Conservation (phyloP, 768 basidiomycete genomes). For the Lentinula raphanica region DNA sequence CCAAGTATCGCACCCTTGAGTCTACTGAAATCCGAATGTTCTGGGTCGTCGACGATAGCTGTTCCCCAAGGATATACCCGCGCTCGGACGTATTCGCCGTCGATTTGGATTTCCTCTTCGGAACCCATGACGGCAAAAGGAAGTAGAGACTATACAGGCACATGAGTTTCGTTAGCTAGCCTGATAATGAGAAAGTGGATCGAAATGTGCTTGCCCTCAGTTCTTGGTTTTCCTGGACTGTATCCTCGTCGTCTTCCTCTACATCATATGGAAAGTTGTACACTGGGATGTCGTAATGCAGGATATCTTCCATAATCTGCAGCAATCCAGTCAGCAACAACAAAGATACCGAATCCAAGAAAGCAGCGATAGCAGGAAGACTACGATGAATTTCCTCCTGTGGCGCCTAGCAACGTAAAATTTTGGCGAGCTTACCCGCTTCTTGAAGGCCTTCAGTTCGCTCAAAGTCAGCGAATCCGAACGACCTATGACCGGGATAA, state of each 20-base stretch:
- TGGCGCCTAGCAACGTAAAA: conserved; percentile 7
- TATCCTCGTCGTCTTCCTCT: conserved; percentile 92
- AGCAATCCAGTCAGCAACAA: conserved; percentile 6
- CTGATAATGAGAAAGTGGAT: background rate
- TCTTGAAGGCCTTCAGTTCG: conserved; percentile 83
- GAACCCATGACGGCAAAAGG: conserved; percentile 89
- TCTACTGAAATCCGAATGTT: conserved; percentile 82
- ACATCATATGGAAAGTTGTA: conserved; percentile 95
- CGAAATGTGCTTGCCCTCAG: conserved; percentile 58
- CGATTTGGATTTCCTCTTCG: conserved; percentile 79
- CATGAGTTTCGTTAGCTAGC: background rate
- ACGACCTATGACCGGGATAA: conserved; percentile 89
- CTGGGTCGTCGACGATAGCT: conserved; percentile 87
- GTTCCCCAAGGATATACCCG: conserved; percentile 90
- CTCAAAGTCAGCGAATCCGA: conserved; percentile 79
- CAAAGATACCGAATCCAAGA: background rate
- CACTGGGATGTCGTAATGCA: conserved; percentile 82
- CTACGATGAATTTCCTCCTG: background rate
- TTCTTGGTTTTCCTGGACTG: conserved; percentile 84
- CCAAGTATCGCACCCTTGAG: conserved; percentile 75
- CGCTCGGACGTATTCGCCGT: conserved; percentile 73
- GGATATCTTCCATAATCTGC: conserved; percentile 91
- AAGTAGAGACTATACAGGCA: conserved; percentile 46
- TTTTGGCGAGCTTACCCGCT: conserved; percentile 41
- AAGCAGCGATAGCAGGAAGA: background rate